phyloP scores from a whole-genome alignment of 192 early-diverging fungal genomes.

The Gaertneriomyces sp. region DNA sequence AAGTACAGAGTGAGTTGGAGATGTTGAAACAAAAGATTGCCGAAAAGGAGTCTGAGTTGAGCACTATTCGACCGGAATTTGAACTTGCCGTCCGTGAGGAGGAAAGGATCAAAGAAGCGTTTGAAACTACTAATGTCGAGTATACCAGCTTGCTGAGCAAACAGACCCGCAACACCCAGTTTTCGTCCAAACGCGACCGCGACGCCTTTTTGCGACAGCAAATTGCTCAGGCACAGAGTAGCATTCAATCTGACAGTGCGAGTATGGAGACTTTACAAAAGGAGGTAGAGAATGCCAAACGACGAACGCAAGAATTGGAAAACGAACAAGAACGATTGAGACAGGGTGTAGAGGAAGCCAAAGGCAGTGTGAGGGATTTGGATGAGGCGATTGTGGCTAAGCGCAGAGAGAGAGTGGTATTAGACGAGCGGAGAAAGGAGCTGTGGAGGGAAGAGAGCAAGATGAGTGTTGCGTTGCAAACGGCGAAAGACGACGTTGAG shows the following conservation, averaged over 20 bases:
- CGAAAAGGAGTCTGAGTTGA: slow-evolving; percentile 64
- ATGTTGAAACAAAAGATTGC: slow-evolving; percentile 55
- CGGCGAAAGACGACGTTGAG: slow-evolving; percentile 68
- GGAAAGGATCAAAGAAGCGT: slow-evolving; percentile 62
- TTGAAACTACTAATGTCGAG: slow-evolving; percentile 62
- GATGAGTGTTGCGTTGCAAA: slow-evolving; percentile 60
- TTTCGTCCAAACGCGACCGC: slow-evolving; percentile 67
- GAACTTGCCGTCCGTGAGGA: slow-evolving; percentile 57
- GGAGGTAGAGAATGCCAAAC: slow-evolving; percentile 35
- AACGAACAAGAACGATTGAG: slow-evolving; percentile 33
- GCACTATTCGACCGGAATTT: slow-evolving; percentile 61
- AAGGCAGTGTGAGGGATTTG: slow-evolving; percentile 39
- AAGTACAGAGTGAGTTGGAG: slow-evolving; percentile 16
- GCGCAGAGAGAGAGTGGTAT: neutral
- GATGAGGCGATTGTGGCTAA: slow-evolving; percentile 27
- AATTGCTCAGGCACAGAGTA: slow-evolving; percentile 59
- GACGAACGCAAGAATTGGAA: slow-evolving; percentile 28
- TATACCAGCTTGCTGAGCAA: slow-evolving; percentile 77
- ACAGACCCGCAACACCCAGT: slow-evolving; percentile 79
- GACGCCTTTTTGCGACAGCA: slow-evolving; percentile 74
- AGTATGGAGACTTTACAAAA: slow-evolving; percentile 46
- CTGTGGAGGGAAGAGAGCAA: slow-evolving; percentile 87
- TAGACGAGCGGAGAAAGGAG: slow-evolving; percentile 71
- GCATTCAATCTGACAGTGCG: slow-evolving; percentile 48
- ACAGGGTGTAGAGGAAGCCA: slow-evolving; percentile 40